Percentiles rank a stretch among this genome's conserved stretches.
phyloP scores from a whole-genome alignment of 2,329 filamentous ascomycete genomes.

The Alternaria triticina region DNA sequence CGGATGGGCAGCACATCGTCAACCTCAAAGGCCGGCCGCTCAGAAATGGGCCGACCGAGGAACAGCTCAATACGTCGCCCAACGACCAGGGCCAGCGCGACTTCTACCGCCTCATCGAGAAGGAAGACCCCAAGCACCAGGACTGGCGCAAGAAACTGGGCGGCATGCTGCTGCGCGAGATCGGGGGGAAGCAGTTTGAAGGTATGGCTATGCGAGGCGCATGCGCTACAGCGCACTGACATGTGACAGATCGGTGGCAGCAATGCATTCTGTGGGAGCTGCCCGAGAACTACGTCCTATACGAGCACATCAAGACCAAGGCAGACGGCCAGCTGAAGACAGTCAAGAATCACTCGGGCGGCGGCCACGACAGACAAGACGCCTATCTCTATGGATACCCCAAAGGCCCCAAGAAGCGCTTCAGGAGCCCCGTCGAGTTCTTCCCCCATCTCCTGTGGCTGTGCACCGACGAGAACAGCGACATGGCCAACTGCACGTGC shows the following conservation, averaged over 20 bases:
- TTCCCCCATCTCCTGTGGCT: constrained; percentile 67
- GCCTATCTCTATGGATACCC: constrained; percentile 68
- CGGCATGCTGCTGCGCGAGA: constrained; percentile 62
- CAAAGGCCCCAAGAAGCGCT: constrained; percentile 62
- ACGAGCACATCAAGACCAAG: constrained; percentile 64
- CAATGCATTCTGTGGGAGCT: constrained; percentile 60
- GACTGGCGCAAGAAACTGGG: constrained; percentile 66
- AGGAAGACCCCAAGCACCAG: constrained; percentile 60
- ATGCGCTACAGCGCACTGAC: constrained; percentile 36
- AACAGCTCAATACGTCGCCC: constrained; percentile 60
- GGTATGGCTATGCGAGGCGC: constrained; percentile 20
- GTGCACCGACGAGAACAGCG: constrained; percentile 58
- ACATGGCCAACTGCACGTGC: constrained; percentile 63
- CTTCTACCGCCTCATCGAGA: constrained; percentile 60
- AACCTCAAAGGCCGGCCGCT: constrained; percentile 56
- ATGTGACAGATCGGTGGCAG: constrained; percentile 44
- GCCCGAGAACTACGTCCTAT: constrained; percentile 64
- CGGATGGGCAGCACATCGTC: constrained; percentile 58
- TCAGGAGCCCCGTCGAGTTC: constrained; percentile 65
- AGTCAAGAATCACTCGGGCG: constrained; percentile 57
- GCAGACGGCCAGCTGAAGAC: constrained; percentile 56
- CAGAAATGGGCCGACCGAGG: constrained; percentile 59
- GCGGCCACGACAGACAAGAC: constrained; percentile 62
- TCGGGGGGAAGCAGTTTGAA: constrained; percentile 49
- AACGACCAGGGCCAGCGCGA: constrained; percentile 61